Conservation (phyloP, 257 asterid species). For the Solanum chilense region DNA sequence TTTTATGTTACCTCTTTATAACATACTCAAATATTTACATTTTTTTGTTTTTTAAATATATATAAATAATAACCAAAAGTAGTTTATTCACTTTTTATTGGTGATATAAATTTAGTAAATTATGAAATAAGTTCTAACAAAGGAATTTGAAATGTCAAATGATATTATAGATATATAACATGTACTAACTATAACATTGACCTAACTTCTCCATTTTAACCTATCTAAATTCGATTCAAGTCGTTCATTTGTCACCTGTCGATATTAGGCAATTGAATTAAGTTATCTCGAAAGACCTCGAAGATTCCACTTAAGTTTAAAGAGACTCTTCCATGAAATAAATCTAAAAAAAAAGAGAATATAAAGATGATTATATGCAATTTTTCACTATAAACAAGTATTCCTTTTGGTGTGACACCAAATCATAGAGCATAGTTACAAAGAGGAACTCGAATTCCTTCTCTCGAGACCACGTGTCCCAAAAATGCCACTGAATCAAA, state of each 20-base stretch:
- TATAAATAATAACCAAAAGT: no score
- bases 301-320: neutral
- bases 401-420: neutral
- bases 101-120: neutral
- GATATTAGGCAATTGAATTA: neutral
- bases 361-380: neutral
- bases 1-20: neutral
- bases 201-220: neutral
- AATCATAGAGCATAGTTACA: neutral
- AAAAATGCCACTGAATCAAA: neutral
- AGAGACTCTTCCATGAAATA: neutral
- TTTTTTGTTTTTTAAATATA: no score
- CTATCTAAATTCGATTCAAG: neutral
- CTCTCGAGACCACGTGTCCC: neutral
- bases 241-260: neutral
- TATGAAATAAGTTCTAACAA: neutral
- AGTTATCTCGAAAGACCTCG: neutral
- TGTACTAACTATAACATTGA: neutral
- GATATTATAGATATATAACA: neutral
- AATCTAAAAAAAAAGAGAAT: neutral
- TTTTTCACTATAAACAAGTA: neutral
- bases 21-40: neutral
- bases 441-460: neutral
- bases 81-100: neutral
- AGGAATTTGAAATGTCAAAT: neutral